Conservation (phyloP, 176 grass and related monocot species). For the Tuctoria greenei region DNA sequence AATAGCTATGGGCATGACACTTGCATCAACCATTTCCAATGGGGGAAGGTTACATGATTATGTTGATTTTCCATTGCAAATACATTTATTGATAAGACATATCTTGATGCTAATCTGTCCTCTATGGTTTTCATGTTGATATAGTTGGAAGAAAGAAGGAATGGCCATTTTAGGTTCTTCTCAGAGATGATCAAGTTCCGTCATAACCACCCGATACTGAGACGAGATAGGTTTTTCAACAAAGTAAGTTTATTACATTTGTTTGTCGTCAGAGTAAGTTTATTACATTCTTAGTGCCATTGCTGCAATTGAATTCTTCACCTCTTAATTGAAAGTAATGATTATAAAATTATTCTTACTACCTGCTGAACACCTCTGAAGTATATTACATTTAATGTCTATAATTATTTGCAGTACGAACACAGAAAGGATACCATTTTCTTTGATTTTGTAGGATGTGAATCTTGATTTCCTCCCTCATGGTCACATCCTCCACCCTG, state of each 20-base stretch:
- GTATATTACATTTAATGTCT: not conserved
- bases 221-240: constrained; percentile 65
- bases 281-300: not conserved
- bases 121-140: constrained; percentile 3
- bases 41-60: constrained; percentile 61
- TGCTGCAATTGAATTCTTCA: constrained; percentile 4
- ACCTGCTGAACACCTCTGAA: constrained; percentile 1
- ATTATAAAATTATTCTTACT: not conserved
- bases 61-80: constrained; percentile 18
- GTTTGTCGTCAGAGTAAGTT: constrained; percentile 46
- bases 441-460: constrained; percentile 13
- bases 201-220: constrained; percentile 64
- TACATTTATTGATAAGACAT: constrained; percentile 6
- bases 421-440: not conserved
- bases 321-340: not conserved
- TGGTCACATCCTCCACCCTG: not conserved
- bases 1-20: constrained; percentile 99
- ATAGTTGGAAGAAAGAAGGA: constrained; percentile 77
- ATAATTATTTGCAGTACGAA: not conserved
- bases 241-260: constrained; percentile 53
- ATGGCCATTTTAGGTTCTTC: constrained; percentile 84
- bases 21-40: constrained; percentile 91
- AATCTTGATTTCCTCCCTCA: constrained; percentile 6
- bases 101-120: constrained; percentile 32
- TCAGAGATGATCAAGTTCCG: constrained; percentile 94